phyloP scores from a whole-genome alignment of 2,329 filamentous ascomycete species.

The Geosmithia morbida region DNA sequence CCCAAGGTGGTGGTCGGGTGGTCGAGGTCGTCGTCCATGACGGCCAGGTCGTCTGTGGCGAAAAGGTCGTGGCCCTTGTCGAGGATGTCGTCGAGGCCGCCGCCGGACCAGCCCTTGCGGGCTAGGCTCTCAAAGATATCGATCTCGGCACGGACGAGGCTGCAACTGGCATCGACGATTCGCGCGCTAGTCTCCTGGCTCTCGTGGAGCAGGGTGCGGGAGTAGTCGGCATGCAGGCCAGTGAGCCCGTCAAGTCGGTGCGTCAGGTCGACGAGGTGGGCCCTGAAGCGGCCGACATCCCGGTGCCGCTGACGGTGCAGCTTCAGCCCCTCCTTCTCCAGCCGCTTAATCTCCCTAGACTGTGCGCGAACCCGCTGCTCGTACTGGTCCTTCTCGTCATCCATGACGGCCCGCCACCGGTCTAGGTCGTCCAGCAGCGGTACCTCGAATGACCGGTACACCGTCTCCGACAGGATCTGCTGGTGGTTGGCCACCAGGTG shows the following conservation, averaged over 20 bases:
- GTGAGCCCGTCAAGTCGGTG: conserved; percentile 48
- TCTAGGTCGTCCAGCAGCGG: conserved; percentile 56
- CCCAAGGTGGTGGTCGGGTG: conserved; percentile 13
- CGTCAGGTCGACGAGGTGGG: conserved; percentile 50
- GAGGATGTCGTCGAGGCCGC: conserved; percentile 50
- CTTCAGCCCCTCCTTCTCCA: conserved; percentile 51
- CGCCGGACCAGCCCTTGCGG: conserved; percentile 53
- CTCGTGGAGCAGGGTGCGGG: conserved; percentile 43
- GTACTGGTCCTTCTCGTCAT: conserved; percentile 50
- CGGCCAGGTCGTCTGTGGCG: conserved; percentile 20
- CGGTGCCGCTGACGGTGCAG: conserved; percentile 39
- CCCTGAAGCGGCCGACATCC: conserved; percentile 47
- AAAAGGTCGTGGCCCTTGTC: conserved; percentile 51
- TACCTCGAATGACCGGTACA: conserved; percentile 54
- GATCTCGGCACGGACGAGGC: conserved; percentile 51
- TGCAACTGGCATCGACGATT: conserved; percentile 51
- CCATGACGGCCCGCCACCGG: conserved; percentile 46
- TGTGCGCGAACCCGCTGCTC: conserved; percentile 37
- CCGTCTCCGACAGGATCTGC: conserved; percentile 54
- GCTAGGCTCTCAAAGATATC: conserved; percentile 56
- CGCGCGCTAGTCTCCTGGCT: conserved; percentile 48
- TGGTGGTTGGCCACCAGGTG: conserved; percentile 57
- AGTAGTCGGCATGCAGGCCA: conserved; percentile 43
- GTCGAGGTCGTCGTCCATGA: conserved; percentile 2
- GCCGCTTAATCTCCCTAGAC: conserved; percentile 43